phyloP scores from a whole-genome alignment of 129 eudicot genomes.

The Solidago caesia region DNA sequence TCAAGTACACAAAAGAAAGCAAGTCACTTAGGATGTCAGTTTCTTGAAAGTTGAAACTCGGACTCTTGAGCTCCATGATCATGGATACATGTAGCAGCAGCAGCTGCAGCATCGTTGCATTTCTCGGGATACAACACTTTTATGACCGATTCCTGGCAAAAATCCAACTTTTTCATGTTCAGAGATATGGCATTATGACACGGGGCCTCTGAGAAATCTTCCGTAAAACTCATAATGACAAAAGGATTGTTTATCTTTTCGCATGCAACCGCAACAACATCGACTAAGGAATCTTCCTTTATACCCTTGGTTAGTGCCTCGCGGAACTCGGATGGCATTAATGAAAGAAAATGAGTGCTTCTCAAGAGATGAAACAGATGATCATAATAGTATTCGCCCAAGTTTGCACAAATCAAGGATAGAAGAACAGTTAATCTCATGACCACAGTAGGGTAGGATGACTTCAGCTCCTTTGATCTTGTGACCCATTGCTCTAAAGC shows the following conservation, averaged over 20 bases:
- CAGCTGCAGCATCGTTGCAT: not conserved
- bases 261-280: slow-evolving; percentile 41
- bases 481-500: slow-evolving; percentile 45
- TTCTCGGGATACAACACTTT: slow-evolving; percentile 23
- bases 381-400: slow-evolving; percentile 19
- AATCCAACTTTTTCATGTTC: slow-evolving; percentile 11
- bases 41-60: not conserved
- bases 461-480: slow-evolving; percentile 24
- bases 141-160: slow-evolving; percentile 5
- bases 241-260: slow-evolving; percentile 50
- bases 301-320: slow-evolving; percentile 22
- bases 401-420: slow-evolving; percentile 44
- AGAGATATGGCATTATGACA: slow-evolving; percentile 24
- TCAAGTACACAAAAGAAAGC: slow-evolving; percentile 18
- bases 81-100: not conserved
- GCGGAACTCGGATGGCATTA: slow-evolving; percentile 41
- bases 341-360: not conserved
- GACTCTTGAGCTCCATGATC: slow-evolving; percentile 13
- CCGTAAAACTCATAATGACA: slow-evolving; percentile 39
- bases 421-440: slow-evolving; percentile 50
- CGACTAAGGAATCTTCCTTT: not conserved
- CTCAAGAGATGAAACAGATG: slow-evolving; percentile 30
- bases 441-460: slow-evolving; percentile 27
- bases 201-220: not conserved
- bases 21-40: not conserved